Percentiles rank a stretch among this genome's conserved stretches.
Evolutionary conservation across 331 rosid species (phyloP).

Genomic region (Arachis monticola): DNA sequence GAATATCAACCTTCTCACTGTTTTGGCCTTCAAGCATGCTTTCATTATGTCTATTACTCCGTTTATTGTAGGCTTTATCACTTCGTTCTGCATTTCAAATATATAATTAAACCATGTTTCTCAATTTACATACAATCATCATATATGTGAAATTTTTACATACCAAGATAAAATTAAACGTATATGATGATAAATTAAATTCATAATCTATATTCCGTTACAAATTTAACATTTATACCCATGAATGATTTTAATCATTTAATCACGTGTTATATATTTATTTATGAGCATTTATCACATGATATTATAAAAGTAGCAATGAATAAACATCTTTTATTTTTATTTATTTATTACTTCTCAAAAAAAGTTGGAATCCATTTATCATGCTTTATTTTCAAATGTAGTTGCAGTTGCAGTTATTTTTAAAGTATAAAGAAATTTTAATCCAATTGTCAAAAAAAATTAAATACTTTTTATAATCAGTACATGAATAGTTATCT

Average conservation of each 20-base stretch:
- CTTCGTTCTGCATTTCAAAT: constrained; percentile 61
- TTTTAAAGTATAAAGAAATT: too few species aligned
- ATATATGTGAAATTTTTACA: background rate
- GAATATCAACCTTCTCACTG: constrained; percentile 62
- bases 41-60: constrained; percentile 73
- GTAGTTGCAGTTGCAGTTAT: too few species aligned
- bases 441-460: too few species aligned
- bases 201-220: background rate
- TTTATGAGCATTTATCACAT: background rate
- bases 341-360: too few species aligned
- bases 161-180: too few species aligned
- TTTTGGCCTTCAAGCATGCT: constrained; percentile 64
- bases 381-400: too few species aligned
- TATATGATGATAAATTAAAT: too few species aligned
- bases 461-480: too few species aligned
- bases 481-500: too few species aligned
- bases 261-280: background rate
- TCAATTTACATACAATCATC: background rate
- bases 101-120: background rate
- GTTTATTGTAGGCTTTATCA: constrained; percentile 68
- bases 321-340: too few species aligned
- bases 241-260: background rate
- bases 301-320: background rate
- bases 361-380: too few species aligned
- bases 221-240: background rate